Base-by-base conservation (phyloP, 2,329 filamentous ascomycete genomes). In the Cladosporium sp. region DNA sequence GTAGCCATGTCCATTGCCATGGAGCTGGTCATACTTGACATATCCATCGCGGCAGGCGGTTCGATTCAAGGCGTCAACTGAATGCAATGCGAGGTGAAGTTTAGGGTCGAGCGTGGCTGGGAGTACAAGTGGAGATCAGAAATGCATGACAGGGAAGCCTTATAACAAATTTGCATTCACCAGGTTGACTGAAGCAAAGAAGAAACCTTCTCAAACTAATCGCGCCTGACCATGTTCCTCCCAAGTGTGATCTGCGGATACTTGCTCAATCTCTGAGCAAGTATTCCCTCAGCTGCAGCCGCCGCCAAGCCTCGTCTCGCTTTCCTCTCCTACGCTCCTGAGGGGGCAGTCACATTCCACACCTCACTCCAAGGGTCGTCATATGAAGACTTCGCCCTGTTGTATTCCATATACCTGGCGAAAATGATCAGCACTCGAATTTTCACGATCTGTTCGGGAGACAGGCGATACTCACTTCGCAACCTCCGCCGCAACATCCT, bases 301-400 rank as follows among this genome's bases (percentile, higher is more conserved):
- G 22, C 22, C 9, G 22, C 22, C 22, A 27, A 27, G 22, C 22
- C 22, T 27, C 22, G 9, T 27, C 22, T 27, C 22, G n/a, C n/a
- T n/a, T n/a, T n/a, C n/a, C n/a, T n/a, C n/a, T n/a, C n/a, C n/a
- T n/a, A 35, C n/a, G 32, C 32, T 16, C 32, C 32, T 16, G 32
- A 35, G 7, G 39, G 39, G 13, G 20, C 39, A n/a, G 35, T 43
- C 5, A 46, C 42, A 19, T 47, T 41, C 25, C 30, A 48, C 4
- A 66, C 52, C 55, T 66, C 64, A 13, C 77, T 75, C 70, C 82
- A 85, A 0, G 78, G 77, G 66, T 85, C 82, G 15, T 68, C 59
- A 2, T 55, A 64, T 1, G 74, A 47, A 56, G 84, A 75, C 4
- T 57, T 58, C 54, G 78, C 75, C 36, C 80, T 74, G 11, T 74